A percentile compares a stretch with the other conserved stretches of the same genome.
Evolutionary conservation across 345 rosid genomes (phyloP).

Genomic region (Euphorbia pulcherrima): DNA sequence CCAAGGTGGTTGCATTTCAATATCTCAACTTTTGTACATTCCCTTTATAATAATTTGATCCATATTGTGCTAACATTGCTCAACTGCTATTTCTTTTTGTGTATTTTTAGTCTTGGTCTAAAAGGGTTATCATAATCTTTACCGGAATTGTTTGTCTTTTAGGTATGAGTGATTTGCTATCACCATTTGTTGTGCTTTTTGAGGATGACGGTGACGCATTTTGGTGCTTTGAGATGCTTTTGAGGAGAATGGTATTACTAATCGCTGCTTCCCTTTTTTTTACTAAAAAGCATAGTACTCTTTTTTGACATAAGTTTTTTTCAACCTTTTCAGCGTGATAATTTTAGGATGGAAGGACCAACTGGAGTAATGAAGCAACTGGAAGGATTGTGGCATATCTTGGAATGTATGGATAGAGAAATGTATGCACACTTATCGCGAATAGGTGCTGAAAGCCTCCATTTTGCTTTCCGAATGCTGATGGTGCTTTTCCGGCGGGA

Average conservation of each 20-base stretch:
- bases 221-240: slow-evolving; percentile 99
- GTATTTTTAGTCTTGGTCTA: neutral
- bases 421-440: slow-evolving; percentile 66
- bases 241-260: slow-evolving; percentile 76
- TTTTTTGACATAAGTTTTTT: slow-evolving; percentile 24
- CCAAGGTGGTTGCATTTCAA: slow-evolving; percentile 54
- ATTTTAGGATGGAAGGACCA: slow-evolving; percentile 91
- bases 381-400: slow-evolving; percentile 73
- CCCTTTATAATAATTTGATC: neutral
- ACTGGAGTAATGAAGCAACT: slow-evolving; percentile 89
- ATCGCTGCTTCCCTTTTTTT: slow-evolving; percentile 12
- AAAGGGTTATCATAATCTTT: slow-evolving; percentile 10
- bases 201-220: slow-evolving; percentile 94
- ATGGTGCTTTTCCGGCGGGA: slow-evolving; percentile 83
- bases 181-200: slow-evolving; percentile 86
- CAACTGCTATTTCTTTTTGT: neutral
- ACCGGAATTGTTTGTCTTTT: slow-evolving; percentile 17
- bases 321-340: slow-evolving; percentile 53
- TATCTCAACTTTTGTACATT: neutral
- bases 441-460: slow-evolving; percentile 95
- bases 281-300: slow-evolving; percentile 13
- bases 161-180: slow-evolving; percentile 96
- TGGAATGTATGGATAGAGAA: slow-evolving; percentile 77
- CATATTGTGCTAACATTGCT: neutral
- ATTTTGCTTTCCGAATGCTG: slow-evolving; percentile 93